These are phyloP conservation scores for Hygrocybe coccinea DNA, from an alignment of 768 basidiomycete genomes.

Conservation along the genomic window DNA sequence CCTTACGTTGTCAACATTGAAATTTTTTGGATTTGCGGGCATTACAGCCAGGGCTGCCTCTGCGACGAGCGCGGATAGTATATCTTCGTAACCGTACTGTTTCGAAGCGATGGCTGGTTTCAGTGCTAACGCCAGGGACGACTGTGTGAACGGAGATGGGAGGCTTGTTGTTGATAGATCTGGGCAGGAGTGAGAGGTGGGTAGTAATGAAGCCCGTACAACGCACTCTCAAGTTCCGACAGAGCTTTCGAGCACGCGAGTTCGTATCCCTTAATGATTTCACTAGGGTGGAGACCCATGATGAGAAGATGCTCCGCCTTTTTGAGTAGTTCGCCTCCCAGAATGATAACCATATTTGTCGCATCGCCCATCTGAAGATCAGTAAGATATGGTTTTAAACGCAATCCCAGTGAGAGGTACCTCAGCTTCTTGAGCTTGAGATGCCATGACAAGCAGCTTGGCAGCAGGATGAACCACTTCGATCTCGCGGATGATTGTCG, in stretches of 20 bases:
- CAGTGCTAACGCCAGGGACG: constrained; percentile 67
- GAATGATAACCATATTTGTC: constrained; percentile 91
- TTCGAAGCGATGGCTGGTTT: constrained; percentile 94
- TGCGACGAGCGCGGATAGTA: constrained; percentile 76
- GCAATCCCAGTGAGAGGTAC: constrained; percentile 38
- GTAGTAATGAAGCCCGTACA: neutral
- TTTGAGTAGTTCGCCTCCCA: constrained; percentile 93
- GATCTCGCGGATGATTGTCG: constrained; percentile 95
- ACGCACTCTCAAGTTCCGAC: constrained; percentile 79
- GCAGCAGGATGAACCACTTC: constrained; percentile 99
- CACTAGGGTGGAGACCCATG: constrained; percentile 97
- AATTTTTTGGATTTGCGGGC: constrained; percentile 82
- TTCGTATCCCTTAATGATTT: constrained; percentile 93
- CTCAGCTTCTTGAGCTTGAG: constrained; percentile 93
- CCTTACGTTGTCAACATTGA: constrained; percentile 97
- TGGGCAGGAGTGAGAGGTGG: constrained; percentile 27
- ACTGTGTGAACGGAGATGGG: constrained; percentile 66
- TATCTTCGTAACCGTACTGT: constrained; percentile 91
- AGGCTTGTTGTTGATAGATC: constrained; percentile 67
- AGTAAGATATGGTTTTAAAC: neutral
- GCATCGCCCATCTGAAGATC: constrained; percentile 85
- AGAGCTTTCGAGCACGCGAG: constrained; percentile 80
- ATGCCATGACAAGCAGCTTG: constrained; percentile 98
- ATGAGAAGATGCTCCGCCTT: constrained; percentile 86
- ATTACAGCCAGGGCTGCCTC: constrained; percentile 92